A percentile compares a stretch with the other conserved stretches of the same genome.
Conservation (phyloP, 164 flowering plant species). For the Umbellularia californica region DNA sequence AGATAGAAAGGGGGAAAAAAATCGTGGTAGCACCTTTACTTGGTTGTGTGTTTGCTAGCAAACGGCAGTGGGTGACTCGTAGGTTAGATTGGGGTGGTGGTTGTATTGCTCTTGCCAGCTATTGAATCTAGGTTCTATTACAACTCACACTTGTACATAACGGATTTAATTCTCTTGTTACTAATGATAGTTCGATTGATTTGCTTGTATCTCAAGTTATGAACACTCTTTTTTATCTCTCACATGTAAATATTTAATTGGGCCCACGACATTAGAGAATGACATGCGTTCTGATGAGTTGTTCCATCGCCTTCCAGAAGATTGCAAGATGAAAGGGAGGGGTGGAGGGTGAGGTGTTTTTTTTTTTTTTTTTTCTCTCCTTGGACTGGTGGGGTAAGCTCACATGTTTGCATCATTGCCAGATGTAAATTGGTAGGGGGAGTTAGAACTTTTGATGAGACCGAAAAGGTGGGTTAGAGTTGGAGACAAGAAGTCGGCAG, state of each 20-base stretch:
- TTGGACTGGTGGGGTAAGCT: neutral
- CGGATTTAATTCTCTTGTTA: constrained; percentile 7
- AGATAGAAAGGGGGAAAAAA: neutral
- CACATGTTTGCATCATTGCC: constrained; percentile 2
- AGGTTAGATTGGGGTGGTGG: constrained; percentile 3
- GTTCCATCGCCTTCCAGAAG: neutral
- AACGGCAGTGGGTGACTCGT: neutral
- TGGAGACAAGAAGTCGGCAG: constrained; percentile 1
- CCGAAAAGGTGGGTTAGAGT: neutral
- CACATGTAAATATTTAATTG: neutral
- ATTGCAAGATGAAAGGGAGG: neutral
- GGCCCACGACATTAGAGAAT: neutral
- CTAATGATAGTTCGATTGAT: neutral
- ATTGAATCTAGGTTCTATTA: neutral
- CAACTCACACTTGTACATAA: constrained; percentile 10
- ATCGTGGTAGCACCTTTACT: neutral
- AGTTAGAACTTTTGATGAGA: neutral
- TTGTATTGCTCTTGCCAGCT: constrained; percentile 6
- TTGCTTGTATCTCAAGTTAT: neutral
- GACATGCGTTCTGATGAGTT: neutral
- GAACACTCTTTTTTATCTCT: neutral
- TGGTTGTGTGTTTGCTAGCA: constrained; percentile 4
- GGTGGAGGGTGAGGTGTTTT: neutral
- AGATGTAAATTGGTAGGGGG: neutral
- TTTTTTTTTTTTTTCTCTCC: too few species aligned